phyloP scores from a whole-genome alignment of 805 yeast species.

The Starmerella potacharoeniae region DNA sequence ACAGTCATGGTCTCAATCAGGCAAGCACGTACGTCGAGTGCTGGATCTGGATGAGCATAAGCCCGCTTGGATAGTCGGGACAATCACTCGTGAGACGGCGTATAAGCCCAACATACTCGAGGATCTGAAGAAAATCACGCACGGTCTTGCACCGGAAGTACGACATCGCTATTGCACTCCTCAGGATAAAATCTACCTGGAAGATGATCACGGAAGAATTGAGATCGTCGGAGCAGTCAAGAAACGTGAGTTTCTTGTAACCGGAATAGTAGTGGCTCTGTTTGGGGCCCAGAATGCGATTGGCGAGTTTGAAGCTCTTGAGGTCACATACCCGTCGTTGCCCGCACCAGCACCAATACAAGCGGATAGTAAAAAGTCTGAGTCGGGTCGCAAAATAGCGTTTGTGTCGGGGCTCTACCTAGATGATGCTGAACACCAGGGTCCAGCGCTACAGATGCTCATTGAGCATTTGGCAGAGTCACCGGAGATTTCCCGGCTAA shows the following conservation, averaged over 20 bases:
- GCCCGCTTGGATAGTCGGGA: constrained; percentile 76
- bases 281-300: constrained; percentile 75
- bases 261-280: constrained; percentile 81
- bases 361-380: constrained; percentile 8
- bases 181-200: constrained; percentile 56
- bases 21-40: constrained; percentile 36
- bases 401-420: constrained; percentile 67
- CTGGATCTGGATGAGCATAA: constrained; percentile 53
- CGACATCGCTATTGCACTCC: constrained; percentile 30
- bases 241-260: constrained; percentile 41
- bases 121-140: constrained; percentile 46
- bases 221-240: constrained; percentile 44
- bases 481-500: constrained; percentile 36
- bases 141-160: constrained; percentile 18
- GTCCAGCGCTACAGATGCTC: constrained; percentile 36
- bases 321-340: constrained; percentile 51
- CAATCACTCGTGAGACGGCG: constrained; percentile 72
- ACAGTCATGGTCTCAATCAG: constrained; percentile 48
- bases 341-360: constrained; percentile 1
- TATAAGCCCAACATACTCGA: constrained; percentile 74
- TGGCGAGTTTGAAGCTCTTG: constrained; percentile 77
- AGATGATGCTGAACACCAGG: constrained; percentile 33
- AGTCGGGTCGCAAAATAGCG: constrained; percentile 38
- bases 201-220: constrained; percentile 89
- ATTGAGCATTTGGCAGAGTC: constrained; percentile 62